Evolutionary conservation across 2,329 filamentous ascomycete species (phyloP).

Genomic region (Aspergillus floridensis): DNA sequence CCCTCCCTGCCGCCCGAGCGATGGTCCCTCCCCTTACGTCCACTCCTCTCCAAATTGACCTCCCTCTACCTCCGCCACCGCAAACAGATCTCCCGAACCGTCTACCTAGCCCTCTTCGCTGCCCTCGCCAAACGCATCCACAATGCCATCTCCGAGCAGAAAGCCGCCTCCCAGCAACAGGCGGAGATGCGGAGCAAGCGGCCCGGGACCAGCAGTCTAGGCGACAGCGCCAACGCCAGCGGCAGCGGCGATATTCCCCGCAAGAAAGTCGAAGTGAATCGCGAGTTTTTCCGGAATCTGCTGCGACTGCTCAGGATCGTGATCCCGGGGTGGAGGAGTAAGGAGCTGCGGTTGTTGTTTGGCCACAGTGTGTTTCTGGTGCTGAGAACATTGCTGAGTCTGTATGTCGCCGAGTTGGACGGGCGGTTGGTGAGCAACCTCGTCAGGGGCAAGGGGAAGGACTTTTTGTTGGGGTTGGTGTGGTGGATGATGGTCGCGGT

Average conservation of each 20-base stretch:
- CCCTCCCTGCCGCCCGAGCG: conserved; percentile 55
- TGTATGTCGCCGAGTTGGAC: conserved; percentile 96
- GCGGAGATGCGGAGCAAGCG: conserved; percentile 56
- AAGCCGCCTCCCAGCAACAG: conserved; percentile 71
- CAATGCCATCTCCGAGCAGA: conserved; percentile 89
- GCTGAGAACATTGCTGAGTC: conserved; percentile 81
- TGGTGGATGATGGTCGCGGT: conserved; percentile 99
- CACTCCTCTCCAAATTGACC: conserved; percentile 65
- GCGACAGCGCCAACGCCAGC: conserved; percentile 26
- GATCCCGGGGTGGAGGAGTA: conserved; percentile 84
- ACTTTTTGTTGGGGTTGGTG: conserved; percentile 81
- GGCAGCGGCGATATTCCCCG: conserved; percentile 33
- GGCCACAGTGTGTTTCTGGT: conserved; percentile 94
- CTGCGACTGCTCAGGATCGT: conserved; percentile 79
- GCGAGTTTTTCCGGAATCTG: conserved; percentile 78
- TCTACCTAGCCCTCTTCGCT: conserved; percentile 79
- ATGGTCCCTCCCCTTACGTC: conserved; percentile 53
- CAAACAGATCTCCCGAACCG: conserved; percentile 74
- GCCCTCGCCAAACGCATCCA: conserved; percentile 83
- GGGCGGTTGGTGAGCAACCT: conserved; percentile 88
- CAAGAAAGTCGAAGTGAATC: conserved; percentile 88
- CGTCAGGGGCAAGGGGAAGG: conserved; percentile 84
- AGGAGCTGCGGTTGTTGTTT: conserved; percentile 79
- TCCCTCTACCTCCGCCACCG: conserved; percentile 75
- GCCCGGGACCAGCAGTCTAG: conserved; percentile 45